A percentile compares a stretch with the other conserved stretches of the same genome.
These are phyloP conservation scores for Bolboschoenoplectus hybrid DNA, from an alignment of 202 grass and related monocot species.

Conservation along the genomic window DNA sequence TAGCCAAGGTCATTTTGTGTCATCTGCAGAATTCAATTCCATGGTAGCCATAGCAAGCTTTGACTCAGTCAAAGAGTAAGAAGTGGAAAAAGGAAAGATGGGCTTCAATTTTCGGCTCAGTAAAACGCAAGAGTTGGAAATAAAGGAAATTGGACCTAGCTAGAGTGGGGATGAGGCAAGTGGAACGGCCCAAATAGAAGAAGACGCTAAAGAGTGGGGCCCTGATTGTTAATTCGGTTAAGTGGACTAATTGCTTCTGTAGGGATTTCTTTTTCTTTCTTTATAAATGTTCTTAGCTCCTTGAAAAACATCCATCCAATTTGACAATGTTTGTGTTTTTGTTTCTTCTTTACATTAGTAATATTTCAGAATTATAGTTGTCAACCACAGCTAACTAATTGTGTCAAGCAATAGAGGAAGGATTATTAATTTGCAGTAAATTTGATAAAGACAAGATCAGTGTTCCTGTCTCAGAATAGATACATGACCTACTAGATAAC, in stretches of 20 bases:
- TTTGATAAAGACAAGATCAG: too few species aligned
- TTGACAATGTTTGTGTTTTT: conserved; percentile 8
- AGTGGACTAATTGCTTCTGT: neutral
- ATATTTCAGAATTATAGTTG: neutral
- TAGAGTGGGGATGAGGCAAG: too few species aligned
- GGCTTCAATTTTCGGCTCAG: too few species aligned
- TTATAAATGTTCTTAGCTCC: neutral
- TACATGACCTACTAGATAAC: neutral
- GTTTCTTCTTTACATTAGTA: neutral
- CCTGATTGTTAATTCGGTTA: neutral
- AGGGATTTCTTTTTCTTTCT: neutral
- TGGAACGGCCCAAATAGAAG: too few species aligned
- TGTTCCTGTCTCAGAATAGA: neutral
- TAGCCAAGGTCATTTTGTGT: too few species aligned
- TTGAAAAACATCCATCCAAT: neutral
- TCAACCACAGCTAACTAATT: neutral
- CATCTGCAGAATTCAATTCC: too few species aligned
- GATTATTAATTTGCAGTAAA: neutral
- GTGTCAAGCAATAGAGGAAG: neutral
- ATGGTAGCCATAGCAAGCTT: too few species aligned
- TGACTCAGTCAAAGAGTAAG: too few species aligned
- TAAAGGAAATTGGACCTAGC: too few species aligned
- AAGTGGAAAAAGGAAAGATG: too few species aligned
- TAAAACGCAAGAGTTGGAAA: too few species aligned
- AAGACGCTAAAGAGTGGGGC: too few species aligned